Conservation (phyloP, 1,284 basidiomycete species). For the Boletus semigastroideus region DNA sequence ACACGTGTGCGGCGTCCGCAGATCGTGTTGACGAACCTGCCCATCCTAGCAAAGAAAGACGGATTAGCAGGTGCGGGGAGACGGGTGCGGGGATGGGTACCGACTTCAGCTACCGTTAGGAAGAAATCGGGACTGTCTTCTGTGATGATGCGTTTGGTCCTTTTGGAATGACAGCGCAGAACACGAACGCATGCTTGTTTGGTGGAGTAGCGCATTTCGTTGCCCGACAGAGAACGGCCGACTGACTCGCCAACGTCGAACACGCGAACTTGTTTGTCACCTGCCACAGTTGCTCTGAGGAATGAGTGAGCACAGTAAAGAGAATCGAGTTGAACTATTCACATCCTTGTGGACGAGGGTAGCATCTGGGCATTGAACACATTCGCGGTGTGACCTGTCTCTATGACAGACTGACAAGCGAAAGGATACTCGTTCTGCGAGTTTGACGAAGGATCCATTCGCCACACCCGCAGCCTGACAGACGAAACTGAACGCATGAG, state of each 20-base stretch:
- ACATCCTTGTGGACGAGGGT: slow-evolving; percentile 71
- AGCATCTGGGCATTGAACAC: slow-evolving; percentile 89
- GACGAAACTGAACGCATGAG: slow-evolving; percentile 26
- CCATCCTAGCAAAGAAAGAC: slow-evolving; percentile 47
- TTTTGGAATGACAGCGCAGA: slow-evolving; percentile 64
- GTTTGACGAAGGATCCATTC: slow-evolving; percentile 42
- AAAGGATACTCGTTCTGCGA: slow-evolving; percentile 51
- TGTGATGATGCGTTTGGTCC: slow-evolving; percentile 81
- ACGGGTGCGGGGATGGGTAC: slow-evolving; percentile 13
- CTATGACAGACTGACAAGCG: slow-evolving; percentile 59
- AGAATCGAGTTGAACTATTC: slow-evolving; percentile 24
- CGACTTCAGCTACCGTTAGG: slow-evolving; percentile 81
- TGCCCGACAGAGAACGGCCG: slow-evolving; percentile 35
- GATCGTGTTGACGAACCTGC: slow-evolving; percentile 84
- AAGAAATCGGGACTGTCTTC: slow-evolving; percentile 85
- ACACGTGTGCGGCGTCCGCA: slow-evolving; percentile 71
- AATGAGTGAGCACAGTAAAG: slow-evolving; percentile 10
- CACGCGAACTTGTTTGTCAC: slow-evolving; percentile 78
- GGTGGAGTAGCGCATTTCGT: slow-evolving; percentile 41
- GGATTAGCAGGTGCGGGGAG: slow-evolving; percentile 4
- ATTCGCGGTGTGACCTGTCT: slow-evolving; percentile 82
- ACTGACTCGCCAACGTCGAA: slow-evolving; percentile 68
- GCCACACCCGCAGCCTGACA: slow-evolving; percentile 68
- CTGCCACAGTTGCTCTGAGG: slow-evolving; percentile 71
- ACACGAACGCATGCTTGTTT: slow-evolving; percentile 50